Conservation (phyloP, 2,329 filamentous ascomycete genomes). For the Chaetomium globosum region DNA sequence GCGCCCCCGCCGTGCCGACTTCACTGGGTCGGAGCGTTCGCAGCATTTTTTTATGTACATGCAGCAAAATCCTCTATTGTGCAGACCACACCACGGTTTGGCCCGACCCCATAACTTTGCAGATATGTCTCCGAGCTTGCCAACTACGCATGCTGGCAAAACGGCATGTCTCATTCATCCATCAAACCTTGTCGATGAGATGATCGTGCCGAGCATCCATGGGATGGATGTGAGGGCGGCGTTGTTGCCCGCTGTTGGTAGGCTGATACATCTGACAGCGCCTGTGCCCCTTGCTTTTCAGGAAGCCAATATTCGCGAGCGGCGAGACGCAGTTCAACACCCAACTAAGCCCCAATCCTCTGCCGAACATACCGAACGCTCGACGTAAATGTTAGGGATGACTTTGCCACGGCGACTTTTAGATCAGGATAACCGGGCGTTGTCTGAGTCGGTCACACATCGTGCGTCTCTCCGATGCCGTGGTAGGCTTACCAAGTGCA, state of each 20-base stretch:
- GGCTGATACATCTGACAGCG: slow-evolving; percentile 9
- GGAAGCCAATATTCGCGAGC: not conserved
- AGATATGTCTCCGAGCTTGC: not conserved
- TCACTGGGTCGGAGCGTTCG: not conserved
- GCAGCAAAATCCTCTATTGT: not conserved
- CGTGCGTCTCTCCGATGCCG: slow-evolving; percentile 12
- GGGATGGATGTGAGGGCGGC: slow-evolving; percentile 19
- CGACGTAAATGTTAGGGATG: not conserved
- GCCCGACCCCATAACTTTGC: not conserved
- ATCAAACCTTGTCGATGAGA: slow-evolving; percentile 3
- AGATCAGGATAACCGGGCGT: slow-evolving; percentile 6
- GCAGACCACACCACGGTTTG: not conserved
- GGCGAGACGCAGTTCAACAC: not conserved
- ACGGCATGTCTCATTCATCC: slow-evolving; percentile 8
- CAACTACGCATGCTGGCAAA: not conserved
- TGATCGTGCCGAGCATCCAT: slow-evolving; percentile 15
- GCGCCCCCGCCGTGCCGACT: not conserved
- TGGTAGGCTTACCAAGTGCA: not conserved
- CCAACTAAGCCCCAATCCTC: not conserved
- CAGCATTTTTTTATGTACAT: not conserved
- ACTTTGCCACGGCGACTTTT: not conserved
- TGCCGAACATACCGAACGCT: not conserved
- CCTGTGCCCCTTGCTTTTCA: slow-evolving; percentile 4
- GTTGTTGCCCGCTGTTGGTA: slow-evolving; percentile 3
- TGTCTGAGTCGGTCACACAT: slow-evolving; percentile 1